Percentiles rank a stretch among this genome's conserved stretches.
These are phyloP conservation scores for Prunus persica DNA, from an alignment of 306 rosid species.

Conservation along the genomic window DNA sequence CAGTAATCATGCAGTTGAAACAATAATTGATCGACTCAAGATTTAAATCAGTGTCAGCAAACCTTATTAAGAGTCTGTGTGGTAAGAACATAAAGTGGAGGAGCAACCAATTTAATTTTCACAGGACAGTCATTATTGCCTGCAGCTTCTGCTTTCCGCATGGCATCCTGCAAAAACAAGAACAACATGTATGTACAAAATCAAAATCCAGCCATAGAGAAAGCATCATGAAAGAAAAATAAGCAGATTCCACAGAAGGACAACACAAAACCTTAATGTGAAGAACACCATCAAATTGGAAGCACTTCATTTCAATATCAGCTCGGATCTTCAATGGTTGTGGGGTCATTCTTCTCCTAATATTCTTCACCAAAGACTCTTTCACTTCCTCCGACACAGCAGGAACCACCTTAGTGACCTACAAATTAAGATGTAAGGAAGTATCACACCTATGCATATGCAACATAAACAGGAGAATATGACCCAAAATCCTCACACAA, in stretches of 20 bases:
- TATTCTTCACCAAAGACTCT: conserved; percentile 71
- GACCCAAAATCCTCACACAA: not conserved
- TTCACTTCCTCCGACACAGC: conserved; percentile 86
- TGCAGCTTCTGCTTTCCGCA: conserved; percentile 92
- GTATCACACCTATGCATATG: not conserved
- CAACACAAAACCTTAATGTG: conserved; percentile 69
- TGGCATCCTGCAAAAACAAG: conserved; percentile 68
- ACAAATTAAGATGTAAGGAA: conserved; percentile 2
- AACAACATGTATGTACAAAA: not conserved
- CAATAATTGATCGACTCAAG: conserved; percentile 6
- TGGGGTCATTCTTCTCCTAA: conserved; percentile 94
- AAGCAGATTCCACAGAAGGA: not conserved
- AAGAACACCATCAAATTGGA: conserved; percentile 94
- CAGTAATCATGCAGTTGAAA: not conserved
- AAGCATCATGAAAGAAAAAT: not conserved
- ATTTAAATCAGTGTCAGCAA: conserved; percentile 7
- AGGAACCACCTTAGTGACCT: conserved; percentile 83
- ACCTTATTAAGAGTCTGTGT: conserved; percentile 99
- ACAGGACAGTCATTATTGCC: conserved; percentile 94
- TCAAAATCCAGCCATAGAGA: conserved; percentile 7
- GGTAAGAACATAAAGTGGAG: conserved; percentile 93
- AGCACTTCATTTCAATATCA: conserved; percentile 94
- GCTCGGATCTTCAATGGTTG: conserved; percentile 95
- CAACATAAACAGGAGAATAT: not conserved
- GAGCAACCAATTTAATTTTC: conserved; percentile 96